Percentiles rank a stretch among this genome's conserved stretches.
These are phyloP conservation scores for Microthyrium microscopicum DNA, from an alignment of 2,329 filamentous ascomycete genomes.

Conservation along the genomic window DNA sequence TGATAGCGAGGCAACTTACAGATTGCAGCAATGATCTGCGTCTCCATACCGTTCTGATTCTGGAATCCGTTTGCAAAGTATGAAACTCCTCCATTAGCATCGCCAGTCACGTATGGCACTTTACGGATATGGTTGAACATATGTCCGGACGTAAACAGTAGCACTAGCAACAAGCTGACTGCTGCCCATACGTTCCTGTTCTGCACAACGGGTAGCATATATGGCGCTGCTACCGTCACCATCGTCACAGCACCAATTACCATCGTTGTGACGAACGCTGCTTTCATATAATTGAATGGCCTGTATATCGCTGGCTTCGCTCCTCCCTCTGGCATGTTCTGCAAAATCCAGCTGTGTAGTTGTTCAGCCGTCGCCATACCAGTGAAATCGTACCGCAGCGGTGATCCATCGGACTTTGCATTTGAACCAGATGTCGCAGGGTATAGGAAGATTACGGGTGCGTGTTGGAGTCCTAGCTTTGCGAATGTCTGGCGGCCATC, in stretches of 20 bases:
- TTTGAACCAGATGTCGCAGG: slow-evolving; percentile 69
- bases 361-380: slow-evolving; percentile 44
- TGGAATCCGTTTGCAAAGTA: slow-evolving; percentile 91
- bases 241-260: slow-evolving; percentile 53
- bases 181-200: slow-evolving; percentile 92
- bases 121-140: slow-evolving; percentile 99
- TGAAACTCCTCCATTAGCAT: slow-evolving; percentile 69
- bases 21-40: slow-evolving; percentile 82
- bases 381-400: slow-evolving; percentile 71
- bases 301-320: slow-evolving; percentile 64
- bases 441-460: slow-evolving; percentile 77
- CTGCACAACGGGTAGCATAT: slow-evolving; percentile 64
- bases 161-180: slow-evolving; percentile 69
- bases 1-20: slow-evolving; percentile 45
- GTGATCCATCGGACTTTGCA: slow-evolving; percentile 51
- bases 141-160: slow-evolving; percentile 88
- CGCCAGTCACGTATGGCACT: slow-evolving; percentile 76
- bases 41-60: slow-evolving; percentile 86
- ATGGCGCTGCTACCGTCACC: slow-evolving; percentile 56
- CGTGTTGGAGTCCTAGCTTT: slow-evolving; percentile 84
- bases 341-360: slow-evolving; percentile 61
- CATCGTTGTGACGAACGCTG: slow-evolving; percentile 50
- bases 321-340: slow-evolving; percentile 50
- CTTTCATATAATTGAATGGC: slow-evolving; percentile 73
- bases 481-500: slow-evolving; percentile 66